These are phyloP conservation scores for Cantharellus cinnabarinus DNA, from an alignment of 768 basidiomycete species.

Conservation along the genomic window DNA sequence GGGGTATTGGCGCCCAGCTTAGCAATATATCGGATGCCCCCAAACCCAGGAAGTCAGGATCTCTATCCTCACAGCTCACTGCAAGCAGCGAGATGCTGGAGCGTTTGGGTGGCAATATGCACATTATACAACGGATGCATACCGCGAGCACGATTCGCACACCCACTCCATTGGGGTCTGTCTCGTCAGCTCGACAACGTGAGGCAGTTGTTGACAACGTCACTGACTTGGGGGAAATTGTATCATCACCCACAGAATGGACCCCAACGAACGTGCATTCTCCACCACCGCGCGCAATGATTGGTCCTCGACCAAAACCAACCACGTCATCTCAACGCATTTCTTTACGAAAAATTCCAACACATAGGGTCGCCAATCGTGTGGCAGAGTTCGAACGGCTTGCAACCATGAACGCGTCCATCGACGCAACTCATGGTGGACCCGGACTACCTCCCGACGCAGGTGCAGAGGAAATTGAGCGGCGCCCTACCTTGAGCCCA, in stretches of 20 bases:
- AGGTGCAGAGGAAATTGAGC: neutral
- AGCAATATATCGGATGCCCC: no score
- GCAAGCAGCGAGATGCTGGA: constrained; percentile 53
- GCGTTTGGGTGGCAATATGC: constrained; percentile 41
- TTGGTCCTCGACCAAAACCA: neutral
- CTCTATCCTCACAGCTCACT: constrained; percentile 18
- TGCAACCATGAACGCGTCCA: constrained; percentile 21
- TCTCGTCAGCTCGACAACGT: neutral
- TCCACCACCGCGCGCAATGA: neutral
- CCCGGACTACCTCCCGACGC: neutral
- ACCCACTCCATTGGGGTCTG: neutral
- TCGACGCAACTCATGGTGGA: neutral
- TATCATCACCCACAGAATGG: neutral
- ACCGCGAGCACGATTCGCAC: constrained; percentile 3
- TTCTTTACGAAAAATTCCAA: neutral
- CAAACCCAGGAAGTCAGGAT: no score
- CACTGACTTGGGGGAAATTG: neutral
- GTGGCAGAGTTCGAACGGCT: constrained; percentile 39
- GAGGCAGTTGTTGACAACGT: neutral
- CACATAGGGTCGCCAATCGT: constrained; percentile 26
- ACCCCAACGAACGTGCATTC: neutral
- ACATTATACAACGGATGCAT: constrained; percentile 35
- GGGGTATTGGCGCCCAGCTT: no score
- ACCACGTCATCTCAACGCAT: no score
- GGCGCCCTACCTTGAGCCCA: neutral